phyloP scores from a whole-genome alignment of 495 filamentous ascomycete genomes.

The Neurospora sp. region DNA sequence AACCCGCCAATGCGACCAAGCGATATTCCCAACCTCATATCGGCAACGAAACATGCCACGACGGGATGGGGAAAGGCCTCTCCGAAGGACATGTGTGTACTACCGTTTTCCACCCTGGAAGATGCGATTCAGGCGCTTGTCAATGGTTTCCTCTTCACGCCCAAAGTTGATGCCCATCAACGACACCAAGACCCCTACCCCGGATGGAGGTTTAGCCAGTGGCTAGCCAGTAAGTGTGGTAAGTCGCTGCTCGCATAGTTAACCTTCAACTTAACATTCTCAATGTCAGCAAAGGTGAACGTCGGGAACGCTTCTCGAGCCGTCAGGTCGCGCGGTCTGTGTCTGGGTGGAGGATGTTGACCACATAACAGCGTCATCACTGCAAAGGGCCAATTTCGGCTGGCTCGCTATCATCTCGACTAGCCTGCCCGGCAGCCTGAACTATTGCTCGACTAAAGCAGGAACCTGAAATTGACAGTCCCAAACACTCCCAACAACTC shows the following conservation, averaged over 20 bases:
- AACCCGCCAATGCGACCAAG: not conserved
- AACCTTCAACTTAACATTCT: not conserved
- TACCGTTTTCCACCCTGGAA: not conserved
- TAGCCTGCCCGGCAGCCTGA: not conserved
- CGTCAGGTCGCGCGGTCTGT: not conserved
- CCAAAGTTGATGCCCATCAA: not conserved
- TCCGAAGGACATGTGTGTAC: not conserved
- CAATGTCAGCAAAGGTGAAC: not conserved
- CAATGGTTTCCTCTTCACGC: not conserved
- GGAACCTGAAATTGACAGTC: not conserved
- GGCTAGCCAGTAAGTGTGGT: not conserved
- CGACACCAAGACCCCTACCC: not conserved
- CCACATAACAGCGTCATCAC: not conserved
- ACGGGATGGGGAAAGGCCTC: not conserved
- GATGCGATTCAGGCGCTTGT: not conserved
- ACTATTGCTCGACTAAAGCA: not conserved
- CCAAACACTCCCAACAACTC: not conserved
- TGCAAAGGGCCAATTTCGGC: not conserved
- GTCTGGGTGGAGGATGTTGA: not conserved
- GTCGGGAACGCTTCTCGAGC: not conserved
- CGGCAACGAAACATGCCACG: not conserved
- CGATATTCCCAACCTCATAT: not conserved
- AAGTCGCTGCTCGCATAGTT: not conserved
- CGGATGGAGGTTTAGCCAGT: not conserved
- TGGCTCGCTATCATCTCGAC: not conserved